phyloP scores from a whole-genome alignment of 2,329 filamentous ascomycete genomes.

The Exophiala sp. region DNA sequence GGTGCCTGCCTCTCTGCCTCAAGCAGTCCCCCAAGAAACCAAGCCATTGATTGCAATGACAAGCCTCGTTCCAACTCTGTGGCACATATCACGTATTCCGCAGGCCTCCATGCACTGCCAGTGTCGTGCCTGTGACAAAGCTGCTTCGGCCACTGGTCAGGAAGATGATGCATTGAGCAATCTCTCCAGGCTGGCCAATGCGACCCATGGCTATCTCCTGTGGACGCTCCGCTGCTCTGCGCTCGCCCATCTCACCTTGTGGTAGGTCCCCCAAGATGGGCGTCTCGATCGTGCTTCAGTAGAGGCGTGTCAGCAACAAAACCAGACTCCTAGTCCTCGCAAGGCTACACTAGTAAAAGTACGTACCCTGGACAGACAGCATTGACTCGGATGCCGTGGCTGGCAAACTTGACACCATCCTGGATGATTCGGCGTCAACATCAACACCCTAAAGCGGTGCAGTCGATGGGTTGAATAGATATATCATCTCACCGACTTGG shows the following conservation, averaged over 20 bases:
- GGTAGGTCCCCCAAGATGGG: background rate
- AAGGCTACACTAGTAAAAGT: too few relatives aligned
- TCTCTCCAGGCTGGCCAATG: background rate
- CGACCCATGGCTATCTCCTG: background rate
- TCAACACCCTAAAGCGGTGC: background rate
- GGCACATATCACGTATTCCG: background rate
- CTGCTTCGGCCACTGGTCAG: conserved; percentile 1
- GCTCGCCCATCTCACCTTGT: background rate
- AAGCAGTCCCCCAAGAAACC: too few relatives aligned
- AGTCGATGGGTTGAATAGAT: too few relatives aligned
- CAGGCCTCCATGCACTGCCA: background rate
- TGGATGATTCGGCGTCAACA: background rate
- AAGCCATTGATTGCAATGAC: too few relatives aligned
- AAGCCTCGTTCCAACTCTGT: too few relatives aligned
- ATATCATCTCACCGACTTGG: background rate
- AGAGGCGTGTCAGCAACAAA: background rate
- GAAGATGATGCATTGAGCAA: background rate
- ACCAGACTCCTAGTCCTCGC: too few relatives aligned
- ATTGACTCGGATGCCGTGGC: conserved; percentile 1
- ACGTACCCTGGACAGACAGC: conserved; percentile 3
- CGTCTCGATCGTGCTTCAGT: background rate
- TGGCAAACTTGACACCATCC: background rate
- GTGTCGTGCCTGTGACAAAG: background rate
- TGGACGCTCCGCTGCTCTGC: background rate
- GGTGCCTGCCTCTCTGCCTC: too few relatives aligned